phyloP scores from a whole-genome alignment of 2,329 filamentous ascomycete genomes.

The Lachnellula hyalina region DNA sequence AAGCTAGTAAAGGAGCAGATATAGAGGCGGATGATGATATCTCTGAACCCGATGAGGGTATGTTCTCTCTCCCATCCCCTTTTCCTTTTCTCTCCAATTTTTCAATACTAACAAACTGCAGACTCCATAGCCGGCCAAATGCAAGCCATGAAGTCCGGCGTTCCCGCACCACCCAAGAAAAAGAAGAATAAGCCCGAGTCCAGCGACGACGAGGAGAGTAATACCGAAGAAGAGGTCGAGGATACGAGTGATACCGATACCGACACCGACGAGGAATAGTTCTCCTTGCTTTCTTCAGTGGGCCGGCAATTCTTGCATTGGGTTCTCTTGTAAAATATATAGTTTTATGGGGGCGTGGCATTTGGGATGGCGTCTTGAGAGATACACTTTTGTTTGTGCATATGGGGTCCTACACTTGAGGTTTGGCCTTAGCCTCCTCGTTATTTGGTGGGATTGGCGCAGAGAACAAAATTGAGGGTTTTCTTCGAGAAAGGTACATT shows the following conservation, averaged over 20 bases:
- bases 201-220: slow-evolving; percentile 79
- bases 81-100: background rate
- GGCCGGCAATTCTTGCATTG: background rate
- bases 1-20: slow-evolving; percentile 75
- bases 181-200: slow-evolving; percentile 51
- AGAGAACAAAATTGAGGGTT: background rate
- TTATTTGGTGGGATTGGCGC: background rate
- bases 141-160: slow-evolving; percentile 74
- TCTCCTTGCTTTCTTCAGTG: background rate
- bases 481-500: no score
- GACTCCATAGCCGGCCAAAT: slow-evolving; percentile 89
- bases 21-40: slow-evolving; percentile 90
- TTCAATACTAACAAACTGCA: slow-evolving; percentile 34
- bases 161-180: slow-evolving; percentile 49
- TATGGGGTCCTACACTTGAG: background rate
- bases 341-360: background rate
- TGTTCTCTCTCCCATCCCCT: slow-evolving; percentile 33
- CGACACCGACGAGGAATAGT: slow-evolving; percentile 44
- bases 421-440: background rate
- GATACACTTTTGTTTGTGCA: background rate
- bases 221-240: slow-evolving; percentile 62
- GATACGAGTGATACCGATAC: slow-evolving; percentile 66
- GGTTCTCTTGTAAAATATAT: background rate
- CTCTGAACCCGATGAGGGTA: slow-evolving; percentile 96
- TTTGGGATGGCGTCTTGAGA: background rate